A percentile compares a stretch with the other conserved stretches of the same genome.
Conservation (phyloP, 208 protist species). For the Acanthamoeba polyphaga region DNA sequence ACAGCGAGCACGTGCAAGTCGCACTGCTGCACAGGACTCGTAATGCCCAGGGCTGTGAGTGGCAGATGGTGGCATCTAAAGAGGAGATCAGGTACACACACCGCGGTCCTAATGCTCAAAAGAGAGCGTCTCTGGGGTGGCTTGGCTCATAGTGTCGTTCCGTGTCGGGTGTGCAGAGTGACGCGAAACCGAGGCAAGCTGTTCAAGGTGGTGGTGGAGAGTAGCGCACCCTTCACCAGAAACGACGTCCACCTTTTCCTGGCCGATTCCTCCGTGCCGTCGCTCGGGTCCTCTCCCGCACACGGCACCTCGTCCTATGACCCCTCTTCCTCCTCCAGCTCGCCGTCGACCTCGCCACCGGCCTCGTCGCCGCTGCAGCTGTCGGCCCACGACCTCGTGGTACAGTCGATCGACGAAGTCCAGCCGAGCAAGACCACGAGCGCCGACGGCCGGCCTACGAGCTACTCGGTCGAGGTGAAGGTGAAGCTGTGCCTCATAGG, state of each 20-base stretch:
- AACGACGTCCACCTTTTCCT: constrained; percentile 44
- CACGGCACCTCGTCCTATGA: neutral
- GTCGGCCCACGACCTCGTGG: constrained; percentile 5
- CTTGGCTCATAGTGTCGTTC: neutral
- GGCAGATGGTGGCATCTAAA: constrained; percentile 25
- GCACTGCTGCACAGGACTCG: constrained; percentile 23
- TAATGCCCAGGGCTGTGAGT: constrained; percentile 32
- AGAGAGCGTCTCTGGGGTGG: neutral
- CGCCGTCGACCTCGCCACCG: neutral
- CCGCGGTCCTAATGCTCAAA: too few species aligned
- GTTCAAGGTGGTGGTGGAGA: constrained; percentile 33
- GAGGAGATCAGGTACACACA: constrained; percentile 6
- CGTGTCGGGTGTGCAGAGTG: neutral
- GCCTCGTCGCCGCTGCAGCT: constrained; percentile 1
- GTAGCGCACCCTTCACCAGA: neutral
- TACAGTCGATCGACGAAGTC: constrained; percentile 13
- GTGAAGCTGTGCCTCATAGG: constrained; percentile 25
- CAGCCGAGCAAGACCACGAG: neutral
- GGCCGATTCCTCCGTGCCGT: neutral
- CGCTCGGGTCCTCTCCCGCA: neutral
- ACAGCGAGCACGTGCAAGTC: constrained; percentile 2
- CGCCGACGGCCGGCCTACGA: neutral
- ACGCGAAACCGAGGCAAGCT: constrained; percentile 60
- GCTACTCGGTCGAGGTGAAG: constrained; percentile 24
- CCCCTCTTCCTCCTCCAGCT: constrained; percentile 13